Evolutionary conservation across 2,329 filamentous ascomycete genomes (phyloP), one percentile per base, ranked within the genome.

Genomic region (Talaromyces sp.): DNA sequence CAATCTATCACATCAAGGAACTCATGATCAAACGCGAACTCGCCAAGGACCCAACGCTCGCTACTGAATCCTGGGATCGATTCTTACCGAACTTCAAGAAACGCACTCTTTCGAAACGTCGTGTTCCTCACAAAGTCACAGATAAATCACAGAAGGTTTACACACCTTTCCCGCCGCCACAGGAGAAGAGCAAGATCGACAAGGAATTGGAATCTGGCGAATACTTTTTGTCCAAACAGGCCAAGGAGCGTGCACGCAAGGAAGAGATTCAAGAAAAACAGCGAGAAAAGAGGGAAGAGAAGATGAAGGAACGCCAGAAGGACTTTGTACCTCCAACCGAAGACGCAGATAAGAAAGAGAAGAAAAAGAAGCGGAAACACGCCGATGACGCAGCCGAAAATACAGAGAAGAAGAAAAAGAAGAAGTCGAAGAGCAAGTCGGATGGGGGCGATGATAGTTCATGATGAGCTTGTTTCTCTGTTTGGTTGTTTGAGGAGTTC

Each of bases 171-270:
- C 95, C 95, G 58, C 95, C 95, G 6, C 87, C 93, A 51, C 93
- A 93, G 70, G 94, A 99, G 85, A 97, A 97, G 91, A 97, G 93
- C 87, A 99, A 98, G 87, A 87, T 99, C 72, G 95, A 99, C 80
- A 81, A 93, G 79, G 94, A 99, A 85, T 97, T 99, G 82, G 95
- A 99, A 84, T 93, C 88, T 72, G 94, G 95, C 80, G 94, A 98
- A 81, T 99, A 96, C 82, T 98, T 98, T 79, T 80, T 99, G 75
- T 89, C 89, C 75, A 97, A 97, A 83, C 88, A 93, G 74, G 93
- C 92, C 67, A 97, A 96, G 84, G 92, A 96, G 74, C 85, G 93
- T 67, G 90, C 89, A 63, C 88, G 84, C 56, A 89, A 91, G 78
- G 90, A 94, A 75, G 91, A 92, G 74, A 84, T 92, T 70, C 86